Percentiles rank a stretch among this genome's conserved stretches.
Evolutionary conservation across 129 eudicot genomes (phyloP).

Genomic region (Tanacetum coccineum): DNA sequence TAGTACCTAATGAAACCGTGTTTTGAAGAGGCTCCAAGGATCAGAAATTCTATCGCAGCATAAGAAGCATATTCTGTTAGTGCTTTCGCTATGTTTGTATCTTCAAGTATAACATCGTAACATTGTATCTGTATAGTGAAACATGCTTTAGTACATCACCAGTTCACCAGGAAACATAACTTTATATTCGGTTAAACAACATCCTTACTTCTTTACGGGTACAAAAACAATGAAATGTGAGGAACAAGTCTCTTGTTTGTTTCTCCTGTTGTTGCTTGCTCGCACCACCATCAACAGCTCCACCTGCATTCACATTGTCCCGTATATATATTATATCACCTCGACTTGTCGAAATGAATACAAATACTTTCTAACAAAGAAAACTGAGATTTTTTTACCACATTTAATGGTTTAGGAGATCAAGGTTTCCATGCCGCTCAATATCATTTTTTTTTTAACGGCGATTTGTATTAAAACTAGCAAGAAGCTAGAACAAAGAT

Average conservation of each 20-base stretch:
- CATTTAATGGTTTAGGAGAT: too few relatives aligned
- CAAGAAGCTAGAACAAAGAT: too few relatives aligned
- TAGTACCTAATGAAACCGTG: conserved; percentile 71
- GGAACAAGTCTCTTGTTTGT: conserved; percentile 57
- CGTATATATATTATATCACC: neutral
- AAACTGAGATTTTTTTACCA: neutral
- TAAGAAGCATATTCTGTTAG: conserved; percentile 55
- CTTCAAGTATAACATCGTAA: conserved; percentile 63
- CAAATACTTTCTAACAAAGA: neutral
- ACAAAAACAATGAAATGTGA: conserved; percentile 75
- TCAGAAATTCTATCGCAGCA: conserved; percentile 58
- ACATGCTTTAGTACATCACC: neutral
- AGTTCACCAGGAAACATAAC: neutral
- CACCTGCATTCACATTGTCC: conserved; percentile 23
- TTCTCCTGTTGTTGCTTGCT: conserved; percentile 45
- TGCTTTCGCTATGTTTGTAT: conserved; percentile 54
- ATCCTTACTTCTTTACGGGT: conserved; percentile 56
- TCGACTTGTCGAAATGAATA: neutral
- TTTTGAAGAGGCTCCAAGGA: conserved; percentile 72
- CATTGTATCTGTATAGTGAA: conserved; percentile 48
- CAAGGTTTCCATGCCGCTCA: too few relatives aligned
- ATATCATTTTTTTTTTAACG: too few relatives aligned
- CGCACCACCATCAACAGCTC: conserved; percentile 25
- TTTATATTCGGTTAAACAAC: neutral
- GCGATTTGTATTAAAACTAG: too few relatives aligned